Conservation (phyloP, 495 filamentous ascomycete genomes). For the Aspergillus ostianus region DNA sequence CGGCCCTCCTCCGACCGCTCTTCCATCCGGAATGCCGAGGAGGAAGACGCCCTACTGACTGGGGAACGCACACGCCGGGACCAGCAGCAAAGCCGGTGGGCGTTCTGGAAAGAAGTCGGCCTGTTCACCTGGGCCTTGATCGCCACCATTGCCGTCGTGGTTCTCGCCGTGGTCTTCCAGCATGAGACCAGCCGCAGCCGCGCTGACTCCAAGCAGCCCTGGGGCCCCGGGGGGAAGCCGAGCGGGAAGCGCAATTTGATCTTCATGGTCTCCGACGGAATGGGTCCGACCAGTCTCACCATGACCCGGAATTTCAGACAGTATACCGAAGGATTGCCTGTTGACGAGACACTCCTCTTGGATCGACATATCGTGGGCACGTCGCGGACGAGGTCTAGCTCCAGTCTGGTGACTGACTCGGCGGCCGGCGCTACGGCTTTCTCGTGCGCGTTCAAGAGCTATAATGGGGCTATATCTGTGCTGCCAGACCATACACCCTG, state of each 20-base stretch:
- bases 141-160: slow-evolving; percentile 76
- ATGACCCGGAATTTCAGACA: slow-evolving; percentile 84
- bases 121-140: slow-evolving; percentile 84
- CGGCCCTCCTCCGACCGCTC: slow-evolving; percentile 46
- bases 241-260: slow-evolving; percentile 87
- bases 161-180: slow-evolving; percentile 72
- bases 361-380: slow-evolving; percentile 87
- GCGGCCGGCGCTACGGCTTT: slow-evolving; percentile 96
- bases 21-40: slow-evolving; percentile 49
- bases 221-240: slow-evolving; percentile 48
- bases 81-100: slow-evolving; percentile 38
- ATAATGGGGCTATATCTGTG: slow-evolving; percentile 93
- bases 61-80: slow-evolving; percentile 46
- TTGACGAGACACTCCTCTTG: slow-evolving; percentile 69
- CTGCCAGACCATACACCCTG: slow-evolving; percentile 82
- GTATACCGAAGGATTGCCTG: slow-evolving; percentile 59
- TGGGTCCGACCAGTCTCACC: slow-evolving; percentile 88
- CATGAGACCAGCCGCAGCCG: slow-evolving; percentile 50
- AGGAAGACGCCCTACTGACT: slow-evolving; percentile 66
- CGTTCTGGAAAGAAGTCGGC: slow-evolving; percentile 65
- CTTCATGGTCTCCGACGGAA: slow-evolving; percentile 98
- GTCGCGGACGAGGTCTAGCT: slow-evolving; percentile 79
- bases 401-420: slow-evolving; percentile 84
- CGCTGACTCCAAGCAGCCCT: slow-evolving; percentile 23
- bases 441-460: slow-evolving; percentile 86